These are phyloP conservation scores for Escallonia herrerae DNA, from an alignment of 129 eudicot genomes.

Conservation along the genomic window DNA sequence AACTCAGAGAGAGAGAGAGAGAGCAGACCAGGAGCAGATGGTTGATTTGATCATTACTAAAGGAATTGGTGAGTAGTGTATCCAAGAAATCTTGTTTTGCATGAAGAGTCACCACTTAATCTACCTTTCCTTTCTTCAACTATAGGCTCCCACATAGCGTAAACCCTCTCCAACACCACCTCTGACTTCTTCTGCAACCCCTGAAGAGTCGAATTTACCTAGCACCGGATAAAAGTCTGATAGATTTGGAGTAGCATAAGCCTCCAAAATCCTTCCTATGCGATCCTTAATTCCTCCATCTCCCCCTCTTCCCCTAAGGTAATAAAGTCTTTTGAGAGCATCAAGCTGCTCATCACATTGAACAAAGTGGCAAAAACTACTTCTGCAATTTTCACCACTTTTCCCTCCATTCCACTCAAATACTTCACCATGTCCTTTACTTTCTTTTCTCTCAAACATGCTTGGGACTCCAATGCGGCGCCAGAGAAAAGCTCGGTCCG, in stretches of 20 bases:
- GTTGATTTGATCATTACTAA: constrained; percentile 14
- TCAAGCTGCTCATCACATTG: constrained; percentile 22
- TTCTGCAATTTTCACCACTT: constrained; percentile 16
- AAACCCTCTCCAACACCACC: no score
- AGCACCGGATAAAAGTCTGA: constrained; percentile 30
- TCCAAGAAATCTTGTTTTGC: constrained; percentile 21
- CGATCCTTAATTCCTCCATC: constrained; percentile 9
- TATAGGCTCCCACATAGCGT: no score
- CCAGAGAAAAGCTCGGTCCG: constrained; percentile 28
- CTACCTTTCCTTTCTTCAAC: no score
- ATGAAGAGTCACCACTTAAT: neutral
- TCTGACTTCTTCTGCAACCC: constrained; percentile 17
- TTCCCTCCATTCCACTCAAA: constrained; percentile 21
- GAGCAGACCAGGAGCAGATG: constrained; percentile 12
- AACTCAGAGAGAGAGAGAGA: neutral
- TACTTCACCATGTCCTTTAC: constrained; percentile 24
- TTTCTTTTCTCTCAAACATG: constrained; percentile 11
- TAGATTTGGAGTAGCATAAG: constrained; percentile 17
- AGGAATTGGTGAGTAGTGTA: constrained; percentile 5
- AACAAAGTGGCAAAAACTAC: constrained; percentile 23
- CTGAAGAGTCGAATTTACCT: constrained; percentile 25
- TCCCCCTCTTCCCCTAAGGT: constrained; percentile 20
- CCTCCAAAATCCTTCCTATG: constrained; percentile 12
- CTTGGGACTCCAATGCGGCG: constrained; percentile 26
- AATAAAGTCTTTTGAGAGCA: constrained; percentile 26